Percentiles rank a stretch among this genome's conserved stretches.
phyloP scores from a whole-genome alignment of 345 rosid species.

The Excoecaria cochinchinensis region DNA sequence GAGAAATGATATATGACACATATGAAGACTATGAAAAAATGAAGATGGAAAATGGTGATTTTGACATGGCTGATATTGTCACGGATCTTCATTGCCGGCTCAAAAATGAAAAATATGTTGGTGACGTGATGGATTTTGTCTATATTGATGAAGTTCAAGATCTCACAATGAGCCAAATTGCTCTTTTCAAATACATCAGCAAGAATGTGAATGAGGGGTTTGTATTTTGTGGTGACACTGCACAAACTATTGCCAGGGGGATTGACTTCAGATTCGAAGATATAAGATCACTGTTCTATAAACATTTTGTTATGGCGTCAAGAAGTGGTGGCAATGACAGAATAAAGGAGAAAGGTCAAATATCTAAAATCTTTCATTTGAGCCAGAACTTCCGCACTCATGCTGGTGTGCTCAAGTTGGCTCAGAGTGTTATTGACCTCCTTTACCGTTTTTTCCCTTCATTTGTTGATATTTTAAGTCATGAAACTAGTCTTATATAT shows the following conservation, averaged over 20 bases:
- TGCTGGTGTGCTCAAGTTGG: conserved; percentile 46
- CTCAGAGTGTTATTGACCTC: conserved; percentile 52
- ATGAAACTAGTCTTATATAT: conserved; percentile 38
- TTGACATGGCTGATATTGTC: conserved; percentile 61
- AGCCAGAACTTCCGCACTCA: conserved; percentile 57
- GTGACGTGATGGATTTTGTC: conserved; percentile 44
- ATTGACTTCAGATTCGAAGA: conserved; percentile 56
- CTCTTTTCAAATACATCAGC: conserved; percentile 45
- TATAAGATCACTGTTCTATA: conserved; percentile 42
- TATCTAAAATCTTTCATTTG: conserved; percentile 39
- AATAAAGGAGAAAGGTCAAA: conserved; percentile 36
- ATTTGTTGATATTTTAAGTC: conserved; percentile 35
- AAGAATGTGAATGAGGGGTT: conserved; percentile 47
- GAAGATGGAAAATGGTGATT: conserved; percentile 43
- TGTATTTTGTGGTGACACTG: conserved; percentile 53
- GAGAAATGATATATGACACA: conserved; percentile 38
- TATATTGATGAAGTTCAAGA: conserved; percentile 69
- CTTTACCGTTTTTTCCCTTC: conserved; percentile 44
- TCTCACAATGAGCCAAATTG: conserved; percentile 55
- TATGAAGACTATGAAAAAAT: conserved; percentile 46
- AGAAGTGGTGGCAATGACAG: not conserved
- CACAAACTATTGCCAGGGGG: conserved; percentile 49
- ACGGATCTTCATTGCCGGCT: conserved; percentile 50
- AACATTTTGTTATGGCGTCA: conserved; percentile 38
- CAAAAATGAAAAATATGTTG: conserved; percentile 22